phyloP scores from a whole-genome alignment of 129 eudicot species.

The Tanacetum coccineum region DNA sequence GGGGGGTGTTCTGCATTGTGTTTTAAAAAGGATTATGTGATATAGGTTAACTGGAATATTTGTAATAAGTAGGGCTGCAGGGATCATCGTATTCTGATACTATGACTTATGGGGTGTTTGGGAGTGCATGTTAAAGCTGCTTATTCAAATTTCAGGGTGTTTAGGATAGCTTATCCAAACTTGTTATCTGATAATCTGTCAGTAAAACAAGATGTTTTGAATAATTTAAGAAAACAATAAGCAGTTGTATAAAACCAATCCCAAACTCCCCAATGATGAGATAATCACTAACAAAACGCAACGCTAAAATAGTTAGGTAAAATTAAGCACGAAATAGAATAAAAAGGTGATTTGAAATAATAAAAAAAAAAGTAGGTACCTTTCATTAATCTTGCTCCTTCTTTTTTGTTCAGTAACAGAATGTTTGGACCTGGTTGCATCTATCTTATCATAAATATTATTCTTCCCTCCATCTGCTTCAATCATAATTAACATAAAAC shows the following conservation, averaged over 20 bases:
- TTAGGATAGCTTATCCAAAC: no score
- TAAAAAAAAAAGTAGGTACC: constrained; percentile 31
- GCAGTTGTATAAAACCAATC: not conserved
- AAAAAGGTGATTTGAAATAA: no score
- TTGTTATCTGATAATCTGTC: not conserved
- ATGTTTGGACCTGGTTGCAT: constrained; percentile 84
- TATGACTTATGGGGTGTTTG: not conserved
- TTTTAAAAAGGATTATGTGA: not conserved
- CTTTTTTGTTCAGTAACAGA: constrained; percentile 94
- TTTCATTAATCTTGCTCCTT: constrained; percentile 96
- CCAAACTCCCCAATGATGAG: not conserved
- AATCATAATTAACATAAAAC: constrained; percentile 9
- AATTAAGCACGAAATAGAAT: no score
- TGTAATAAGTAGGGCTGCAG: not conserved
- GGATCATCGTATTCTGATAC: not conserved
- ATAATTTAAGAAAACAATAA: not conserved
- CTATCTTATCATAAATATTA: constrained; percentile 48
- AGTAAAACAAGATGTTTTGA: not conserved
- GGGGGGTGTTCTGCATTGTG: not conserved
- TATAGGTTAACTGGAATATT: not conserved
- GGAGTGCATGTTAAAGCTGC: not conserved
- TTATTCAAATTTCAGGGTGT: not conserved
- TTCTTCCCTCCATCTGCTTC: constrained; percentile 74
- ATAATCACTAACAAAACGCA: no score
- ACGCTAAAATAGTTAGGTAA: no score